Base-by-base conservation (phyloP, 2,329 filamentous ascomycete genomes). In the Zasmidium citrigriseum region DNA sequence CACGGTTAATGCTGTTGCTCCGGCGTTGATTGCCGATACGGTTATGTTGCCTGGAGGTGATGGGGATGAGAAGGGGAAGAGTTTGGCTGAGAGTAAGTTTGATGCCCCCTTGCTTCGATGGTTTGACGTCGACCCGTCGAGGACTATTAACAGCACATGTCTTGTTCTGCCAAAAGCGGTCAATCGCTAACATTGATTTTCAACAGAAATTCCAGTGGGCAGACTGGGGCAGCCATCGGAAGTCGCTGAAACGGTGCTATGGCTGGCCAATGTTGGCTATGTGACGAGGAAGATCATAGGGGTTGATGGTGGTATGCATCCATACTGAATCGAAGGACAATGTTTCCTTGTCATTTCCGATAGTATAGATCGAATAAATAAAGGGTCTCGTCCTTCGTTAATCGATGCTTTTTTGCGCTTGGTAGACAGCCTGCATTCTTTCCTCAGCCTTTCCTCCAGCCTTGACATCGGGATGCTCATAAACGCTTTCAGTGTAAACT, bases 1-100 rank as follows among this genome's bases (percentile, higher is more conserved):
- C 45, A 79, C 77, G 18, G 77, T 80, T 1, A 82, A 82, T 64
- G 78, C 76, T 34, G 74, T 81, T 14, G 78, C 79, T 18, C 79
- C 79, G 9, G 79, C 79, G 9, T 64, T 80, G 66, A 72, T 77
- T 34, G 71, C 72, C 14, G 65, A 60, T 41, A 80, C 79, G 18
- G 72, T 70, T 16, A 80, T 82, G 77, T 67, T 81, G 58, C 62
- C 60, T 18, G 46, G 48, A 21, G 73, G 73, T 9, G 72, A 68
- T 16, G 68, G 71, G 46, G 69, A 58, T 16, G 72, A 74, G 51
- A 71, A 71, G 45, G 59, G 59, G 45, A 57, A 58, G 54, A 58
- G 21, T 64, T 55, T 75, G 54, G 70, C 67, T 22, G 65, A 69
- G 48, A 73, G 73, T 74, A 61, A 63, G 72, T 69, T 20, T 23